Base-by-base conservation (phyloP, 2,329 filamentous ascomycete species). In the Fusarium graminum region DNA sequence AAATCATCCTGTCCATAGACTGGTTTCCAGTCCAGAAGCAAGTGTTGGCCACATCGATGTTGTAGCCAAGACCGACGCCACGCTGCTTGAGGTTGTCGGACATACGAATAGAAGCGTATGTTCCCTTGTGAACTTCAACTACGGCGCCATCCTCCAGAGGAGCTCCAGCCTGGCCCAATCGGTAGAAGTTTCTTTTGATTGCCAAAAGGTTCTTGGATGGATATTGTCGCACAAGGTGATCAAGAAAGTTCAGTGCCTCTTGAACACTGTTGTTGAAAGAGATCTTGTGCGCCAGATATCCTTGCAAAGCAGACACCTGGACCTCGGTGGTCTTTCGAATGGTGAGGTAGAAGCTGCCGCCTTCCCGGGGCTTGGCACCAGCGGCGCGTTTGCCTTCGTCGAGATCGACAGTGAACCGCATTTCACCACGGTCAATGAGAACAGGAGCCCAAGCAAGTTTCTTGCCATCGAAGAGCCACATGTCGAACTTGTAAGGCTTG, bases 31-130 rank as follows among this genome's bases (percentile, higher is more conserved):
- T 84, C 90, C 92, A 98, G 80, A 99, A 99, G 13, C 91, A 92
- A 1, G 92, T 92, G 74, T 98, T 97, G 56, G 94, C 90, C 29
- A 97, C 91, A 72, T 99, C 94, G 12, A 97, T 88, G 70, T 97
- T 98, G 74, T 99, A 81, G 0, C 91, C 88, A 7, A 98, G 83
- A 10, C 87, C 87, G 26, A 86, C 85, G 30, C 86, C 83, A 2
- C 81, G 78, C 73, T 85, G 74, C n/a, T 61, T 34, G 16, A 75
- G 30, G 59, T 75, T 76, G 76, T 92, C 84, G 44, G 90, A 90
- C 22, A 94, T 85, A 40, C 93, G 88, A 50, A 97, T 89, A 0
- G 94, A 93, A 11, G 93, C 88, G 72, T 97, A 98, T 6, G 93
- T 90, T 29, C 95, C 95, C 75, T 97, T 97, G 80, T 92, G 89